Base-by-base conservation (phyloP, 495 filamentous ascomycete species). In the Trichoderma orchidacearum region DNA sequence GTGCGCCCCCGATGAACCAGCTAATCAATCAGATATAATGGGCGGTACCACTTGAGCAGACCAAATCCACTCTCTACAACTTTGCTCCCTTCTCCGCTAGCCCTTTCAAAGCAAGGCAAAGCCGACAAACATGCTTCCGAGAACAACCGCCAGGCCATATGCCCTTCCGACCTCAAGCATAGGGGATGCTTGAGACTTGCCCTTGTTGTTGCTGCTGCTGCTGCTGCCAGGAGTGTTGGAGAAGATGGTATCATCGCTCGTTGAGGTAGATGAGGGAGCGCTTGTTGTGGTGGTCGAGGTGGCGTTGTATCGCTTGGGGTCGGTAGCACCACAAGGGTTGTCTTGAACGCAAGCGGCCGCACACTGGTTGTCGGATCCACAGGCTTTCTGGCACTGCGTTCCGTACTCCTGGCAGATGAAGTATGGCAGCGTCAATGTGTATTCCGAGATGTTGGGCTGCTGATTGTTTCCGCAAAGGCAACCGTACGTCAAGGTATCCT, bases 391-490 rank as follows among this genome's bases (percentile, higher is more conserved):
- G 64, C 89, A 96, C 61, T 91, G 74, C 65, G 72, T 82, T 62
- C 81, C 83, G 69, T 78, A 79, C 66, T 85, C 77, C 13, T 78
- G 80, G 78, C 90, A 96, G 59, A 85, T 74, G 72, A 82, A 90
- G 79, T 85, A 96, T 7, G 90, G 88, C 29, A 96, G 79, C 5
- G 90, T 96, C 64, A 86, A 79, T 21, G 86, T 86, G 78, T 87
- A 96, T 66, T 95, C 77, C 61, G 85, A 80, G 23, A 86, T 69
- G 66, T 95, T 94, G 59, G 90, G 90, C 34, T 77, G 68, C 59
- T 73, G 62, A 61, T 80, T 78, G 72, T 92, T 85, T 64, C 72
- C 76, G 75, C 90, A 96, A 63, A 89, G 69, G 64, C 90, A 96
- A 59, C 69, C 64, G 71, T 86, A 96, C 36, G 61, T 68, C 30